Percentiles rank a stretch among this genome's conserved stretches.
Evolutionary conservation across 208 protist genomes (phyloP).

Genomic region (Trypanosoma cruzi): DNA sequence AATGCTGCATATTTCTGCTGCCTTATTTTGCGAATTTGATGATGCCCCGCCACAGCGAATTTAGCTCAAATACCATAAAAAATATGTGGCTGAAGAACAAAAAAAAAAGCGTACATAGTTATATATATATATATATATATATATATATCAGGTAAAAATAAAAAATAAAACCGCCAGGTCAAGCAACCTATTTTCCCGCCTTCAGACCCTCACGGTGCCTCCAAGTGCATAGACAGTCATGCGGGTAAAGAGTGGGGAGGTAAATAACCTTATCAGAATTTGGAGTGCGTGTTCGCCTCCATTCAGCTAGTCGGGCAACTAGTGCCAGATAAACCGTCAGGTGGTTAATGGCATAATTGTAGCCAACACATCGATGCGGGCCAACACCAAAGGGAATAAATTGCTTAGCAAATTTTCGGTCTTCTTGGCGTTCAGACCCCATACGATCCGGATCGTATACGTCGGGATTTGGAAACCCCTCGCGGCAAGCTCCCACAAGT

Average conservation of each 20-base stretch:
- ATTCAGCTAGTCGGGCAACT: constrained; percentile 67
- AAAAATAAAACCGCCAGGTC: constrained; percentile 17
- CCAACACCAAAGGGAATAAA: constrained; percentile 93
- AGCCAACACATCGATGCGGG: constrained; percentile 93
- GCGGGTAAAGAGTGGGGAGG: constrained; percentile 92
- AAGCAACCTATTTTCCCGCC: constrained; percentile 22
- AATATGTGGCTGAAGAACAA: background rate
- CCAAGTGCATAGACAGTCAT: constrained; percentile 84
- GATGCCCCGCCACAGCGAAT: too few relatives aligned
- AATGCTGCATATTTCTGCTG: too few relatives aligned
- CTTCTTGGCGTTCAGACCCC: constrained; percentile 87
- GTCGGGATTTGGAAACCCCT: constrained; percentile 91
- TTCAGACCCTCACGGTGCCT: constrained; percentile 47
- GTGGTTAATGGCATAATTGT: constrained; percentile 95
- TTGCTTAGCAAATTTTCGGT: constrained; percentile 87
- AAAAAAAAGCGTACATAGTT: background rate
- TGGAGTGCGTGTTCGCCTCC: constrained; percentile 78
- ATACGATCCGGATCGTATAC: constrained; percentile 95
- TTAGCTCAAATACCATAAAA: too few relatives aligned
- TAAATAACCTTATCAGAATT: constrained; percentile 93
- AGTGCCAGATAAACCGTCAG: constrained; percentile 89
- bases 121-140: background rate
- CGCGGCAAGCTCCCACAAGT: constrained; percentile 85
- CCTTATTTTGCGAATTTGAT: too few relatives aligned
- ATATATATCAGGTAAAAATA: constrained; percentile 1